Evolutionary conservation across 768 basidiomycete species (phyloP), one percentile per base, ranked within the genome.

Genomic region (Tulasnella sp.): DNA sequence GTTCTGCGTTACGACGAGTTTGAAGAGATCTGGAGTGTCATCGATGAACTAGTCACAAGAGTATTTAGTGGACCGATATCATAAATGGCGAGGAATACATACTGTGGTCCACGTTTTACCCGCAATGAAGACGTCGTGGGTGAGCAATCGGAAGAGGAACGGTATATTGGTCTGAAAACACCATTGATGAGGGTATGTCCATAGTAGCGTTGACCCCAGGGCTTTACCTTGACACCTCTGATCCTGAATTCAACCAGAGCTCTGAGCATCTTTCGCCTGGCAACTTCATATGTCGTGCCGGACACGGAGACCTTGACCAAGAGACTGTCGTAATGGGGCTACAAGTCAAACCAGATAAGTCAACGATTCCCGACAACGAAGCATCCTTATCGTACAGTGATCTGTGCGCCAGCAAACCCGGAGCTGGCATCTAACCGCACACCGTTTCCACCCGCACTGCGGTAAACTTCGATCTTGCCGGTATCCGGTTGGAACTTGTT

Each of bases 221-320:
- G 41, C 13, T 41, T n/a, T 44, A 84, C 89, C 83, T 97, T 97
- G 73, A 97, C 92, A 67, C 96, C 96, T 65, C 96, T 91, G 66
- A 99, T 98, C 67, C 96, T 88, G 85, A 98, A 99, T 71, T 99
- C 96, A 49, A 99, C 93, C n/a, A 99, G 81, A 32, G 96, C 95
- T 66, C 96, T 89, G 56, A 99, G 82, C 93, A 98, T 98, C 79
- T 99, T 99, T 65, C 96, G 81, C 61, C 96, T 86, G 38, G 96
- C 96, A 53, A 99, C 94, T 69, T 99, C 96, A 68, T 97, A 99
- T 0, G 95, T 98, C 2, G 96, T 94, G 51, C 96, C 96, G 63
- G 86, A 91, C 58, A 95, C 92, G 41, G 84, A 85, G 68, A 90
- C 92, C 74, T 99, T 99, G 67, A 99, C 96, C 51, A 99, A 79